phyloP scores from a whole-genome alignment of 768 basidiomycete species.

The Amanita subjunquillea region DNA sequence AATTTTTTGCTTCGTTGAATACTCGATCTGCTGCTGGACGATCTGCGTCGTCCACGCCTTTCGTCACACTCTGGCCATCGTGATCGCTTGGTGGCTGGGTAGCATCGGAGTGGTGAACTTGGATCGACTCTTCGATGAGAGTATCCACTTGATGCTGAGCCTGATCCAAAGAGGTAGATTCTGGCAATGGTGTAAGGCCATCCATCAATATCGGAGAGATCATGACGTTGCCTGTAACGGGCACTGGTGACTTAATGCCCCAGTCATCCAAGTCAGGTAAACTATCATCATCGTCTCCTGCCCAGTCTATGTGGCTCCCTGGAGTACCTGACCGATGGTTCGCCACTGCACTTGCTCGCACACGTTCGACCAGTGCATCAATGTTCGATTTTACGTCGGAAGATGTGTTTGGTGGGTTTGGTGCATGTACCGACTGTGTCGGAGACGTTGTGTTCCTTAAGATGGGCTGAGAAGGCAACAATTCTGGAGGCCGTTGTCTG shows the following conservation, averaged over 20 bases:
- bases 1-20: no score
- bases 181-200: slow-evolving; percentile 50
- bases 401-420: slow-evolving; percentile 7
- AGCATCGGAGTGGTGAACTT: neutral
- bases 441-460: no score
- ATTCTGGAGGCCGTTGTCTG: slow-evolving; percentile 15
- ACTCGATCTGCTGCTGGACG: neutral
- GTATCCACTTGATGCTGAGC: neutral
- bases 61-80: neutral
- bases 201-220: slow-evolving; percentile 66
- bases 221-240: slow-evolving; percentile 22
- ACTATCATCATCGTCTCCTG: slow-evolving; percentile 76
- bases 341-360: slow-evolving; percentile 64
- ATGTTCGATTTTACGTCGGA: slow-evolving; percentile 53
- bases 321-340: slow-evolving; percentile 58
- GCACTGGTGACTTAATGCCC: slow-evolving; percentile 47
- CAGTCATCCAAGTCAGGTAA: slow-evolving; percentile 82
- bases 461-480: slow-evolving; percentile 1
- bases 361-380: slow-evolving; percentile 70
- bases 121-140: neutral
- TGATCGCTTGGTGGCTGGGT: neutral
- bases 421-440: neutral
- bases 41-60: neutral
- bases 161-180: neutral
- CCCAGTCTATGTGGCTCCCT: slow-evolving; percentile 83